Base-by-base conservation (phyloP, 257 asterid species). In the Eustoma russellianum region DNA sequence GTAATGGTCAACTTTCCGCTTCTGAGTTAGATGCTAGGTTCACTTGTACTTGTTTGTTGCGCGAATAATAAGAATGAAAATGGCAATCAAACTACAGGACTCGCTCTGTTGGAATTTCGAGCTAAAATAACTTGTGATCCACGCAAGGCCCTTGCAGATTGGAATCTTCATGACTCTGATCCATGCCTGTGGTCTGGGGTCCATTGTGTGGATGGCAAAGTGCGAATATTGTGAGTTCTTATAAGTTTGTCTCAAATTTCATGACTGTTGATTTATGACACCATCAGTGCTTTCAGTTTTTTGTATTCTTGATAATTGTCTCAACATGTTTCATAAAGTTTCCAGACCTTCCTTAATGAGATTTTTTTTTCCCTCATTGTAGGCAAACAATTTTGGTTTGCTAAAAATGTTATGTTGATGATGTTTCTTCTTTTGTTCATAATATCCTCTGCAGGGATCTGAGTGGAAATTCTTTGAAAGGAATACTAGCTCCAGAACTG, bases 161-260 rank as follows among this genome's bases (percentile, higher is more conserved):
- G 98, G 98, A 73, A 79, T 63, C 67, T 76, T 15, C 55, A 63
- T 64, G 90, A 85, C 40, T 62, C 64, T 63, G 76, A 79, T 61
- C 95, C 95, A 7, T 91, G 98, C 70, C 57, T 56, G 69, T 91
- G 98, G 98, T 71, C 76, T 2, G 98, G 97, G 44, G 70, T 87
- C 41, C 77, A 71, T 48, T 91, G 97, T 58, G 66, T 66, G 35
- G 89, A 70, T 24, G 86, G 89, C 16, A 59, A 71, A 70, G 98
- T 91, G 69, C 69, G 71, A 66, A 61, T 47, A 55, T 65, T 90
- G 98, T 90, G 77, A 86, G 98, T 74, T 7, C 65, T 59, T 48
- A 43, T 46, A 55, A 38, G 5, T 46, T 46, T 44, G 9, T 5
- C 1, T 9, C 3, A 6, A 15, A 5, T 1, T 28, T 13, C 17